phyloP scores from a whole-genome alignment of 2,329 filamentous ascomycete species.

The Botryosphaeria dothidea region DNA sequence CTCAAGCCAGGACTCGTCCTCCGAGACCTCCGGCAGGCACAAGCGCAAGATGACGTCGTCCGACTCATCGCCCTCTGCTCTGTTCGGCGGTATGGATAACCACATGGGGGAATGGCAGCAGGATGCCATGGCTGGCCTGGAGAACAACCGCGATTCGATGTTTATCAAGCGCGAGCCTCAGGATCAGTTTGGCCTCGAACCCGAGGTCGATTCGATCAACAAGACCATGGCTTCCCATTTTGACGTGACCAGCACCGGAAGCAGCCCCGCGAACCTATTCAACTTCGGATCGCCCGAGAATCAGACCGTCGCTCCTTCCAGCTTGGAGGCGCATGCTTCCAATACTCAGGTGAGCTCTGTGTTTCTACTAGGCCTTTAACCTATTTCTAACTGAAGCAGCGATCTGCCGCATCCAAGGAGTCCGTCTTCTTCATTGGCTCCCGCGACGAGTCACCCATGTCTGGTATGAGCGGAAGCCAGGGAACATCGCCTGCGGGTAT shows the following conservation, averaged over 20 bases:
- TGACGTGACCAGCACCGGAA: constrained; percentile 57
- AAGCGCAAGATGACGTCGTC: constrained; percentile 42
- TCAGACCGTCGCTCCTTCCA: constrained; percentile 1
- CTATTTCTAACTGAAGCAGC: not conserved
- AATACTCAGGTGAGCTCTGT: not conserved
- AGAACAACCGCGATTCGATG: constrained; percentile 26
- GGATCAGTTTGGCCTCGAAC: constrained; percentile 26
- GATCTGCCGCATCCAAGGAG: not conserved
- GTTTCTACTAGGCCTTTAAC: too few species aligned
- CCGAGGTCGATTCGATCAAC: constrained; percentile 43
- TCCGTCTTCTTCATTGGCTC: constrained; percentile 11
- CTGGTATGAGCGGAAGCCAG: constrained; percentile 10
- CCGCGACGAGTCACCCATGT: constrained; percentile 16
- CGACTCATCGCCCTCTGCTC: constrained; percentile 34
- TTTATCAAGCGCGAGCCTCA: constrained; percentile 15
- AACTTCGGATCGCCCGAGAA: constrained; percentile 1
- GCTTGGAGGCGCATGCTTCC: not conserved
- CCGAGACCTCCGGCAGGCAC: constrained; percentile 40
- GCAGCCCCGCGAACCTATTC: constrained; percentile 50
- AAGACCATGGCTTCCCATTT: constrained; percentile 54
- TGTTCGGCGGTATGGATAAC: constrained; percentile 17
- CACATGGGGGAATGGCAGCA: constrained; percentile 14
- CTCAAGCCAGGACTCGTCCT: constrained; percentile 44
- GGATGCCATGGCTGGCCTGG: not conserved
- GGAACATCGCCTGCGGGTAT: constrained; percentile 5